phyloP scores from a whole-genome alignment of 345 rosid species.

The Citrus cavaleriei region DNA sequence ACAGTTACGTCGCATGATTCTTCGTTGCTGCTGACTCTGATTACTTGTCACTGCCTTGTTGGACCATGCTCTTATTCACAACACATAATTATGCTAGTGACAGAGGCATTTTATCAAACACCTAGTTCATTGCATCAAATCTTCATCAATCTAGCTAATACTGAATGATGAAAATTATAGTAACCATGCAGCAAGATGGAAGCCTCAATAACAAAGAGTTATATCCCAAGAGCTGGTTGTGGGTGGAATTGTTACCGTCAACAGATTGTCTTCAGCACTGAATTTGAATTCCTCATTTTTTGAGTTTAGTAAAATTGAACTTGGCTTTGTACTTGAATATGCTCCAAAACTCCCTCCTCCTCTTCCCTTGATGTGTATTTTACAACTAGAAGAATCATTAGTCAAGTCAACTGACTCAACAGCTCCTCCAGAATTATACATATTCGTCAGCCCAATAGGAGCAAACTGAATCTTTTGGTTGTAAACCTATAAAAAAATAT shows the following conservation, averaged over 20 bases:
- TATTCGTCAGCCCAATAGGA: slow-evolving; percentile 41
- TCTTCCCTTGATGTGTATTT: slow-evolving; percentile 34
- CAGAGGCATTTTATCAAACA: too few relatives aligned
- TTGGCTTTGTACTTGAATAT: slow-evolving; percentile 40
- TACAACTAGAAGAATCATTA: neutral
- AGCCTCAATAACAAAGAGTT: slow-evolving; percentile 24
- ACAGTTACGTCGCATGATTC: too few relatives aligned
- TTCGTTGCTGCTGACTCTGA: too few relatives aligned
- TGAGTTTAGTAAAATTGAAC: slow-evolving; percentile 26
- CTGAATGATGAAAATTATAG: too few relatives aligned
- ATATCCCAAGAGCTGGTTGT: slow-evolving; percentile 31
- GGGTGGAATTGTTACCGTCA: slow-evolving; percentile 27
- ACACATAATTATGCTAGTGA: too few relatives aligned
- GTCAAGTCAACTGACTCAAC: slow-evolving; percentile 25
- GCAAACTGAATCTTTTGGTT: slow-evolving; percentile 39
- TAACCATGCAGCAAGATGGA: neutral
- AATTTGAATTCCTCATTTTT: slow-evolving; percentile 14
- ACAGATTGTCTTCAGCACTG: slow-evolving; percentile 26
- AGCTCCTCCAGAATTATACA: slow-evolving; percentile 57
- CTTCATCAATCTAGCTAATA: too few relatives aligned
- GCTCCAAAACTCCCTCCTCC: slow-evolving; percentile 44
- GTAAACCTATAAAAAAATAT: slow-evolving; percentile 28
- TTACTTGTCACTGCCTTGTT: too few relatives aligned
- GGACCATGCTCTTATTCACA: too few relatives aligned
- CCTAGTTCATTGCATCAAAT: too few relatives aligned